Conservation (phyloP, 768 basidiomycete species). For the Symmetrospora coprosmae region DNA sequence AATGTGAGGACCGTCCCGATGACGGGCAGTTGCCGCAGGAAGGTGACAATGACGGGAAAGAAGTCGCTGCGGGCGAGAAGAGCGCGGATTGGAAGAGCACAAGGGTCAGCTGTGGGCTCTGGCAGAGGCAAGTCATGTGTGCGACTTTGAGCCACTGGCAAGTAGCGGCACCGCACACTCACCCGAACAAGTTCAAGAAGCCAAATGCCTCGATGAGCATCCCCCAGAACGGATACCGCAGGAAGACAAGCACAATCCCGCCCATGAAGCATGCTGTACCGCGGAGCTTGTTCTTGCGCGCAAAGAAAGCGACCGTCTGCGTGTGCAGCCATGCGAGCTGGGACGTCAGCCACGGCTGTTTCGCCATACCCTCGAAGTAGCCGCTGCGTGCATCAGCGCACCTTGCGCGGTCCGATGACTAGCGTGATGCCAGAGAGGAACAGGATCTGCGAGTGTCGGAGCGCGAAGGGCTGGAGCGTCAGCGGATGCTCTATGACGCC, state of each 20-base stretch:
- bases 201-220: slow-evolving; percentile 90
- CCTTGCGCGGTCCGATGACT: slow-evolving; percentile 86
- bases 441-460: slow-evolving; percentile 49
- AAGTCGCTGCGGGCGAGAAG: slow-evolving; percentile 62
- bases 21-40: slow-evolving; percentile 82
- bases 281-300: slow-evolving; percentile 82
- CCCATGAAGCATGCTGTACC: slow-evolving; percentile 78
- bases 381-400: not conserved
- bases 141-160: not conserved
- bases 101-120: not conserved
- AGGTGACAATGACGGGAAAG: slow-evolving; percentile 96
- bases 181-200: slow-evolving; percentile 97
- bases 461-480: not conserved
- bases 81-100: not conserved
- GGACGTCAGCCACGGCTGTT: not conserved
- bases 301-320: slow-evolving; percentile 90
- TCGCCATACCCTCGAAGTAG: not conserved
- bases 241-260: slow-evolving; percentile 79
- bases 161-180: not conserved
- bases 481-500: not conserved
- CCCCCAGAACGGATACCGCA: slow-evolving; percentile 89
- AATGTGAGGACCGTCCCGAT: slow-evolving; percentile 72
- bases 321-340: not conserved
- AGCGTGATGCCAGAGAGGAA: slow-evolving; percentile 87
- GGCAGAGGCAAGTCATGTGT: not conserved